Evolutionary conservation across 768 basidiomycete species (phyloP).

Genomic region (Lactifluus echinatus): DNA sequence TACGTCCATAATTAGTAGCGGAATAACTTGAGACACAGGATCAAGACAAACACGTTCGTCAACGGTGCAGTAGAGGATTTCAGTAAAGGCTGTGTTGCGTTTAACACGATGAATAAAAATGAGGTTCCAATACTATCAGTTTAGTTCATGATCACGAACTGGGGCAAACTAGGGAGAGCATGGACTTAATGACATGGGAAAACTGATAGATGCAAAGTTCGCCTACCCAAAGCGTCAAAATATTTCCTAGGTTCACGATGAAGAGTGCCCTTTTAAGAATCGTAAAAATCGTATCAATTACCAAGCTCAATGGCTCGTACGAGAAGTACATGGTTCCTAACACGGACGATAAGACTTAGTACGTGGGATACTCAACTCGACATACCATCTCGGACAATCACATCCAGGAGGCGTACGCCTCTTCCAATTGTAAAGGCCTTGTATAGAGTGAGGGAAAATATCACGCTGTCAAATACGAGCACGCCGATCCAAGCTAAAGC

Average conservation of each 20-base stretch:
- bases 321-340: conserved; percentile 14
- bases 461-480: background rate
- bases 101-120: background rate
- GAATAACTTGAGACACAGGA: background rate
- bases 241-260: conserved; percentile 7
- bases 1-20: background rate
- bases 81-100: background rate
- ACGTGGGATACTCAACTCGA: background rate
- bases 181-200: background rate
- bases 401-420: conserved; percentile 2
- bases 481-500: conserved; percentile 10
- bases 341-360: background rate
- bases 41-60: conserved; percentile 13
- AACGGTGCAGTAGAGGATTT: background rate
- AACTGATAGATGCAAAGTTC: background rate
- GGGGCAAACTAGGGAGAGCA: background rate
- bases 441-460: conserved; percentile 11
- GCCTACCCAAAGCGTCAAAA: conserved; percentile 9
- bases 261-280: conserved; percentile 1
- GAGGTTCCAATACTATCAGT: background rate
- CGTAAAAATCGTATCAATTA: background rate
- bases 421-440: conserved; percentile 8
- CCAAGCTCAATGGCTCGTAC: background rate
- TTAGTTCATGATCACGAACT: background rate
- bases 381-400: conserved; percentile 14